These are phyloP conservation scores for Hevea brasiliensis DNA, from an alignment of 345 rosid genomes.

Conservation along the genomic window DNA sequence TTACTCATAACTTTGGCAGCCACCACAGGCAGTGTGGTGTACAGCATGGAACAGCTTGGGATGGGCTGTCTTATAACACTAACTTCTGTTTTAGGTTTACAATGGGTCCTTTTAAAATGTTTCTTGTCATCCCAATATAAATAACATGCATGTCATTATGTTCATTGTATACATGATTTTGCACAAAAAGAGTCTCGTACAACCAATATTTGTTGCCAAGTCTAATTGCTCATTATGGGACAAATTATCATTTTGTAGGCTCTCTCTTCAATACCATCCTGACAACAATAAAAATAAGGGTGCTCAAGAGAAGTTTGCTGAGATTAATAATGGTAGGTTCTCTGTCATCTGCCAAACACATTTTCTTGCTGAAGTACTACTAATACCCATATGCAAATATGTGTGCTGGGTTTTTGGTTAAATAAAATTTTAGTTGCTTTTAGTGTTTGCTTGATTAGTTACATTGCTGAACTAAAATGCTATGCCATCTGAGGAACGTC, in stretches of 20 bases:
- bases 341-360: not conserved
- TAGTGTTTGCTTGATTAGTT: not conserved
- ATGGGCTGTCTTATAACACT: not conserved
- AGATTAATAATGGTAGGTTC: slow-evolving; percentile 83
- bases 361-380: not conserved
- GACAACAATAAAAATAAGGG: slow-evolving; percentile 86
- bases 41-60: no score
- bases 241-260: slow-evolving; percentile 44
- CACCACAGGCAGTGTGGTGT: no score
- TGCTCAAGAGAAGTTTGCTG: slow-evolving; percentile 84
- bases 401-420: not conserved
- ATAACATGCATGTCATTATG: not conserved
- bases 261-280: slow-evolving; percentile 81
- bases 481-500: not conserved
- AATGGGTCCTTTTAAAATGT: no score
- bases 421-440: not conserved
- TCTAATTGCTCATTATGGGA: not conserved
- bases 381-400: no score
- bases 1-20: no score
- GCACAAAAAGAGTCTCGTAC: not conserved
- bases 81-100: not conserved
- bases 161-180: not conserved
- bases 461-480: not conserved
- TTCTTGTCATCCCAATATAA: no score
- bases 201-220: not conserved